A percentile compares a stretch with the other conserved stretches of the same genome.
Evolutionary conservation across 192 early-diverging fungal genomes (phyloP).

Genomic region (Linnemannia elongata): DNA sequence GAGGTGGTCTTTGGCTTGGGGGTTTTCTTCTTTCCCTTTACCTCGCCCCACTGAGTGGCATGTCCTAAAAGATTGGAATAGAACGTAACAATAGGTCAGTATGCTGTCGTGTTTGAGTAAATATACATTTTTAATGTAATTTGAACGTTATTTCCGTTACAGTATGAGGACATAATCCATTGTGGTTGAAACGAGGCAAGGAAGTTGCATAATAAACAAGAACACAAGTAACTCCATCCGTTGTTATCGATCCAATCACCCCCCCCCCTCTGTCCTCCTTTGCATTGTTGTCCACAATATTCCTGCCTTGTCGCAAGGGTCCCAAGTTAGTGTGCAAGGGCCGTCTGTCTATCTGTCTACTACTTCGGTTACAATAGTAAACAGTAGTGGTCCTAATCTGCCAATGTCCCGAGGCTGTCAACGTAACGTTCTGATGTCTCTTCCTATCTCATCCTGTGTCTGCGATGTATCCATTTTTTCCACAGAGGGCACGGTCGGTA

Average conservation of each 20-base stretch:
- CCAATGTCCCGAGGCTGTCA: background rate
- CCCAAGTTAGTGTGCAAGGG: background rate
- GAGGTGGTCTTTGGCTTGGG: constrained; percentile 67
- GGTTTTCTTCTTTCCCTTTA: constrained; percentile 80
- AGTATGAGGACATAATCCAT: too few relatives aligned
- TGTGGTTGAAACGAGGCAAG: too few relatives aligned
- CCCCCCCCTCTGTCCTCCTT: too few relatives aligned
- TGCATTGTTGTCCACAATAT: too few relatives aligned
- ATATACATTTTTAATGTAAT: background rate
- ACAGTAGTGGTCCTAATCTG: background rate
- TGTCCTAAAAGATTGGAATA: constrained; percentile 64
- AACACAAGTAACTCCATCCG: too few relatives aligned
- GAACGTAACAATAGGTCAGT: background rate
- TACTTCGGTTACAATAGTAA: background rate
- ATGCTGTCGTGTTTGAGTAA: too few relatives aligned
- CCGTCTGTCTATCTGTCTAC: background rate
- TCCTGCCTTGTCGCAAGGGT: background rate
- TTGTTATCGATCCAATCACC: too few relatives aligned
- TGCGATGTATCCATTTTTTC: background rate
- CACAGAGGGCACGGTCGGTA: background rate
- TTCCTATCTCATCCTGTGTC: background rate
- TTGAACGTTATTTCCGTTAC: too few relatives aligned
- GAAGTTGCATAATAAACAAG: too few relatives aligned
- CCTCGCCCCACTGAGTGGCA: constrained; percentile 86
- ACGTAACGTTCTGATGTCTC: background rate